A percentile compares a stretch with the other conserved stretches of the same genome.
Evolutionary conservation across 208 protist genomes (phyloP).

Genomic region (Crithidia mellificae): DNA sequence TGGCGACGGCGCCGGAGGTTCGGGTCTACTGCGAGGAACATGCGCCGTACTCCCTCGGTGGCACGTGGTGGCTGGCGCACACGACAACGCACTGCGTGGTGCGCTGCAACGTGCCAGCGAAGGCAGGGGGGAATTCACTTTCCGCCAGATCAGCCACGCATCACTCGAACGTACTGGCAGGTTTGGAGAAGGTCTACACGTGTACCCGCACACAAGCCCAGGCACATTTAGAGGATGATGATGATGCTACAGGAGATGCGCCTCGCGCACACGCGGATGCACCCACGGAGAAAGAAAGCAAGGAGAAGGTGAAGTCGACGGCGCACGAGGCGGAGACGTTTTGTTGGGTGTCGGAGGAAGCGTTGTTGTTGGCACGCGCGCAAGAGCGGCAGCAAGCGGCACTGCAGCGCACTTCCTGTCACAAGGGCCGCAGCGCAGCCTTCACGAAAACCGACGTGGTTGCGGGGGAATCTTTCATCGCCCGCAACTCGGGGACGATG

Average conservation of each 20-base stretch:
- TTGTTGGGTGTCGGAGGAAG: conserved; percentile 4
- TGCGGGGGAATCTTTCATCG: background rate
- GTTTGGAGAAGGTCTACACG: background rate
- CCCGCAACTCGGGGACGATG: conserved; percentile 1
- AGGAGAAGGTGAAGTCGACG: too few species aligned
- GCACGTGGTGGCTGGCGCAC: conserved; percentile 18
- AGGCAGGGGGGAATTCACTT: background rate
- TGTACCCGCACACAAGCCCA: background rate
- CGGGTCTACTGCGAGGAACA: conserved; percentile 12
- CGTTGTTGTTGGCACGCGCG: background rate
- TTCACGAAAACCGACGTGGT: too few species aligned
- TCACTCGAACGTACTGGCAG: background rate
- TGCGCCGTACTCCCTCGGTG: conserved; percentile 4
- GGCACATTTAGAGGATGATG: background rate
- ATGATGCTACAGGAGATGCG: background rate
- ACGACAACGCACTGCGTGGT: conserved; percentile 13
- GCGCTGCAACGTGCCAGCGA: background rate
- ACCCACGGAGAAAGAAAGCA: background rate
- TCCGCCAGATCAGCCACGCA: background rate
- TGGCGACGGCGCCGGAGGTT: conserved; percentile 3
- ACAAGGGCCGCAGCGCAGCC: too few species aligned
- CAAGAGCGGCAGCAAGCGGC: background rate
- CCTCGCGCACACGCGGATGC: background rate
- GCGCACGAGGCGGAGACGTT: background rate
- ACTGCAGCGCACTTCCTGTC: background rate